Conservation (phyloP, 768 basidiomycete species). For the Agaricus blazei region DNA sequence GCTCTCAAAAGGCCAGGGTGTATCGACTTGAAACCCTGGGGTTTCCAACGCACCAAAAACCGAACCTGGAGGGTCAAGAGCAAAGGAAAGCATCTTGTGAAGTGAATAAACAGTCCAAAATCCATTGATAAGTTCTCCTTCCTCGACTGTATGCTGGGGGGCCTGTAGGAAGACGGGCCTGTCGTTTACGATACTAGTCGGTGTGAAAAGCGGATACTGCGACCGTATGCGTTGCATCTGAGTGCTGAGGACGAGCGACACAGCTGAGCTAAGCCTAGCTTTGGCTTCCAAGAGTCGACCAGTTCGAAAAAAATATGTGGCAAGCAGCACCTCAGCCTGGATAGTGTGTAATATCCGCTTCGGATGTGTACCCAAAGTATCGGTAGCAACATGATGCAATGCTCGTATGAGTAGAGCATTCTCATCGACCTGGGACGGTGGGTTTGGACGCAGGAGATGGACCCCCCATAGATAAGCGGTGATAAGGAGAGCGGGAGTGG, state of each 20-base stretch:
- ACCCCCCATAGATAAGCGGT: constrained; percentile 50
- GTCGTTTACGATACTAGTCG: constrained; percentile 33
- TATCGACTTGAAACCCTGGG: constrained; percentile 44
- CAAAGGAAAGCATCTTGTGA: constrained; percentile 52
- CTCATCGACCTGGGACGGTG: constrained; percentile 37
- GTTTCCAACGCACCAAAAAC: constrained; percentile 52
- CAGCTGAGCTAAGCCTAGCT: constrained; percentile 48
- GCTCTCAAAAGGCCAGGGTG: constrained; percentile 47
- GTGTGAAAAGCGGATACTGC: constrained; percentile 28
- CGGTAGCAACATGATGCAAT: constrained; percentile 40
- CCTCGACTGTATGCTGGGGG: constrained; percentile 45
- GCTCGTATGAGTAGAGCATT: constrained; percentile 44
- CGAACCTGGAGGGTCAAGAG: constrained; percentile 45
- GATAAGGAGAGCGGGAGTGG: constrained; percentile 44
- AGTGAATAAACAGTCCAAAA: constrained; percentile 62
- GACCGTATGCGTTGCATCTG: constrained; percentile 44
- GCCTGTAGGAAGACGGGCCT: constrained; percentile 37
- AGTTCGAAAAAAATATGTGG: constrained; percentile 58
- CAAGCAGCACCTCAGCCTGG: constrained; percentile 60
- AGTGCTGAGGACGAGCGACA: constrained; percentile 41
- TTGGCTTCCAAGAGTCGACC: constrained; percentile 60
- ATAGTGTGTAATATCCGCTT: constrained; percentile 46
- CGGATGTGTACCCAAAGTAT: constrained; percentile 43
- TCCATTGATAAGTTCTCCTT: constrained; percentile 60
- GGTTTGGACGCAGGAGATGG: constrained; percentile 32